Base-by-base conservation (phyloP, 2,329 filamentous ascomycete species). In the Pezicula carpinea region DNA sequence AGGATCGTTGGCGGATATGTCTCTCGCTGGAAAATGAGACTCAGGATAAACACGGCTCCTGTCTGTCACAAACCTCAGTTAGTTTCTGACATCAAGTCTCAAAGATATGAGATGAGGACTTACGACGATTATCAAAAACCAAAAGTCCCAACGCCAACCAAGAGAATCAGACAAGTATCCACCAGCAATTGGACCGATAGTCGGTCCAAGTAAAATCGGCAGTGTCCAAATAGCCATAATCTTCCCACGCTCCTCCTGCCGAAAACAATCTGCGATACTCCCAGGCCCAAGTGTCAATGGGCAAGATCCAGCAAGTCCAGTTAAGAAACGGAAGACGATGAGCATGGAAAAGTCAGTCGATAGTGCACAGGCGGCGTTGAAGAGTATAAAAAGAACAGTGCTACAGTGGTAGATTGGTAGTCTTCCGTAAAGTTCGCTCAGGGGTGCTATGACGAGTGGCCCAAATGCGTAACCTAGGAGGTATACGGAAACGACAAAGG, bases 401-500 rank as follows among this genome's bases (percentile, higher is more conserved):
- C 67, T 68, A 0, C 51, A 46, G 38, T 73, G 69, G 3, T 72
- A 53, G n/a, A 75, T 55, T 0, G 50, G 47, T 38, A 63, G 50
- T 0, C 74, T 56, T 17, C 79, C 79, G 52, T 77, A 80, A 3
- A 80, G 61, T 58, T 85, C 81, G 6, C 73, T 78, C 6, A 83
- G 46, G 0, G 82, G 81, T 0, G 77, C 78, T 47, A 79, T 73
- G 5, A 83, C 35, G 43, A 83, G 62, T 0, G 80, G 80, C 0
- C 80, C 81, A 22, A 79, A 74, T 3, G 75, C 78, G 49, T 79
- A 79, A 23, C 84, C 82, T 0, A 85, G 66, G 3, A 87, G 70
- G 59, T 82, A 53, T 3, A 59, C 56, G 5, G 58, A 33, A 64
- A 88, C 79, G 51, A 83, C 79, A 47, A 88, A 83, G 0, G 80